Percentiles rank a stretch among this genome's conserved stretches.
phyloP scores from a whole-genome alignment of 2,329 filamentous ascomycete genomes.

The Diaporthe amygdali region DNA sequence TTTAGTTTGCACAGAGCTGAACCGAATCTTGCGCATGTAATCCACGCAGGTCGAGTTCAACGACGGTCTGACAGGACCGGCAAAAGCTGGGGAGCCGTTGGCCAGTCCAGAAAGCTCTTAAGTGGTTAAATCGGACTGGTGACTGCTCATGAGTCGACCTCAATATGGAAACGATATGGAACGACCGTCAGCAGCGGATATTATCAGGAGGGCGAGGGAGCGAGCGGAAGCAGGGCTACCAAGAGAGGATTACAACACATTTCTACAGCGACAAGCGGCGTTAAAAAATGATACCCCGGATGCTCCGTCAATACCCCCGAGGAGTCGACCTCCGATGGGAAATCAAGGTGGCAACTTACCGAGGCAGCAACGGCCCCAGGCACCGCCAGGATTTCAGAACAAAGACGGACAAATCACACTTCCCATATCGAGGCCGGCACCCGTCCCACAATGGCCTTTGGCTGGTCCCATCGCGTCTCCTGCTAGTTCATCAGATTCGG shows the following conservation, averaged over 20 bases:
- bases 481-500: constrained; percentile 36
- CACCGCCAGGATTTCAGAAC: constrained; percentile 39
- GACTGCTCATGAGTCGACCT: constrained; percentile 56
- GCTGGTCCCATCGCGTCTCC: constrained; percentile 44
- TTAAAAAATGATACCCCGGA: constrained; percentile 31
- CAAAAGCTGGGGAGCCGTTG: constrained; percentile 13
- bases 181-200: constrained; percentile 49
- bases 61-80: constrained; percentile 14
- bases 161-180: constrained; percentile 62
- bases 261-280: constrained; percentile 29
- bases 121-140: constrained; percentile 25
- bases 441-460: constrained; percentile 61
- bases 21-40: constrained; percentile 31
- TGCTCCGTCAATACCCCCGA: constrained; percentile 36
- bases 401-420: constrained; percentile 45
- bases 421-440: constrained; percentile 59
- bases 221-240: constrained; percentile 49
- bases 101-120: constrained; percentile 24
- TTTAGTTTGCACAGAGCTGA: constrained; percentile 4
- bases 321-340: constrained; percentile 30
- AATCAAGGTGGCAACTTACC: constrained; percentile 29
- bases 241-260: constrained; percentile 35
- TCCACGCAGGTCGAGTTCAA: constrained; percentile 15
- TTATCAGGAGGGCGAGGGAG: constrained; percentile 61
- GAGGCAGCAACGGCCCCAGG: constrained; percentile 38